Evolutionary conservation across 257 asterid genomes (phyloP).

Genomic region (Agastache rugosa): DNA sequence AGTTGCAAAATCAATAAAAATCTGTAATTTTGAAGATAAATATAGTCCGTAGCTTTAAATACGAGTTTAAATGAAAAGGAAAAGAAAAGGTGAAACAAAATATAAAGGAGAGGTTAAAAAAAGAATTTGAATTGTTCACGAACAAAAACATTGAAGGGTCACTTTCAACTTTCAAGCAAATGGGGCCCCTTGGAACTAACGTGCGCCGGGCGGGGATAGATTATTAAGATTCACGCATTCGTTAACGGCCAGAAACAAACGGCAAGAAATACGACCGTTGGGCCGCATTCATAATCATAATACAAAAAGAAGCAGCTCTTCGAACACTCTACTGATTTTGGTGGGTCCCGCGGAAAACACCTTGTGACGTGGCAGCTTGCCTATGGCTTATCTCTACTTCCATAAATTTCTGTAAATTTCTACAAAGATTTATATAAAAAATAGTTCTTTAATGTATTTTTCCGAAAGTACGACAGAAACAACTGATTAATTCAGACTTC

Average conservation of each 20-base stretch:
- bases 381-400: neutral
- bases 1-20: too few relatives aligned
- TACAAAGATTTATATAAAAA: too few relatives aligned
- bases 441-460: too few relatives aligned
- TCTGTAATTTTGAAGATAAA: too few relatives aligned
- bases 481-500: too few relatives aligned
- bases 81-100: too few relatives aligned
- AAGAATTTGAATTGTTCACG: neutral
- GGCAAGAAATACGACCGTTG: constrained; percentile 44
- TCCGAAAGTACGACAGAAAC: too few relatives aligned
- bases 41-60: too few relatives aligned
- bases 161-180: neutral
- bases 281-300: neutral
- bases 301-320: neutral
- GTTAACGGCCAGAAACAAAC: constrained; percentile 30
- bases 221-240: constrained; percentile 9
- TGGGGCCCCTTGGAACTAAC: neutral
- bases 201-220: constrained; percentile 20
- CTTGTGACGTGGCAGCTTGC: constrained; percentile 2
- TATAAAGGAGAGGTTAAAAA: neutral
- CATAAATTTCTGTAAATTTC: neutral
- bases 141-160: constrained; percentile 21
- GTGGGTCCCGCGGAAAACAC: neutral
- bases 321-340: too few relatives aligned
- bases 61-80: neutral